These are phyloP conservation scores for Speleostelium caveatum DNA, from an alignment of 78 protist species.

Conservation along the genomic window DNA sequence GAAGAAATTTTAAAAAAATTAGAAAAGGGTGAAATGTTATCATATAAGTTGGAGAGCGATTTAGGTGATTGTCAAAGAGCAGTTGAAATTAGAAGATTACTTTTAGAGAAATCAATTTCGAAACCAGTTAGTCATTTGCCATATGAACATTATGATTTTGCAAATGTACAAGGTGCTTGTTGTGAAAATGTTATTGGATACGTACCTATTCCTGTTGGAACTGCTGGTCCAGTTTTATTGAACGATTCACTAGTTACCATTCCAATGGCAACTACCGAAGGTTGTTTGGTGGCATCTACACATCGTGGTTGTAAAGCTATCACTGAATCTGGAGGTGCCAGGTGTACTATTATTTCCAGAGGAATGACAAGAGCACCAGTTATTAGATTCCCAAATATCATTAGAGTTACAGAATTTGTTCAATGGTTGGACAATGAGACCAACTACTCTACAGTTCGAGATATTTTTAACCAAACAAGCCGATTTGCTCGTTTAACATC, in stretches of 20 bases:
- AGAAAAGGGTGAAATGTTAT: constrained; percentile 47
- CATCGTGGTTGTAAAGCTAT: constrained; percentile 93
- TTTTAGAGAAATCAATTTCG: constrained; percentile 28
- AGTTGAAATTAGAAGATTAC: constrained; percentile 70
- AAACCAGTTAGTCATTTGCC: constrained; percentile 69
- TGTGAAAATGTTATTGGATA: constrained; percentile 97
- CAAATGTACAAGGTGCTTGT: constrained; percentile 84
- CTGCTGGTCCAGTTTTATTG: constrained; percentile 92
- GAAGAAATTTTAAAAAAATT: constrained; percentile 42
- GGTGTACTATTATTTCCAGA: constrained; percentile 35
- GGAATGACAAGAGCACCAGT: constrained; percentile 97
- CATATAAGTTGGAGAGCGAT: constrained; percentile 64
- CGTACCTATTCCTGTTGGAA: constrained; percentile 94
- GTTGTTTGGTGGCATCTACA: constrained; percentile 92
- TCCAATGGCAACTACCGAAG: constrained; percentile 97
- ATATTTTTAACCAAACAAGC: constrained; percentile 80
- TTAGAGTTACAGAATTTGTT: constrained; percentile 62
- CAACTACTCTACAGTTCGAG: constrained; percentile 18
- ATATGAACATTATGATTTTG: constrained; percentile 80
- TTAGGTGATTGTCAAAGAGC: constrained; percentile 84
- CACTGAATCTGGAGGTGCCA: constrained; percentile 81
- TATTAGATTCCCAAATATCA: constrained; percentile 61
- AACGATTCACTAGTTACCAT: constrained; percentile 80
- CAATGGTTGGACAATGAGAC: constrained; percentile 60
- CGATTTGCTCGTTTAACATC: constrained; percentile 79